Percentiles rank a stretch among this genome's conserved stretches.
These are phyloP conservation scores for Tulasnella sp. DNA, from an alignment of 768 basidiomycete genomes.

Conservation along the genomic window DNA sequence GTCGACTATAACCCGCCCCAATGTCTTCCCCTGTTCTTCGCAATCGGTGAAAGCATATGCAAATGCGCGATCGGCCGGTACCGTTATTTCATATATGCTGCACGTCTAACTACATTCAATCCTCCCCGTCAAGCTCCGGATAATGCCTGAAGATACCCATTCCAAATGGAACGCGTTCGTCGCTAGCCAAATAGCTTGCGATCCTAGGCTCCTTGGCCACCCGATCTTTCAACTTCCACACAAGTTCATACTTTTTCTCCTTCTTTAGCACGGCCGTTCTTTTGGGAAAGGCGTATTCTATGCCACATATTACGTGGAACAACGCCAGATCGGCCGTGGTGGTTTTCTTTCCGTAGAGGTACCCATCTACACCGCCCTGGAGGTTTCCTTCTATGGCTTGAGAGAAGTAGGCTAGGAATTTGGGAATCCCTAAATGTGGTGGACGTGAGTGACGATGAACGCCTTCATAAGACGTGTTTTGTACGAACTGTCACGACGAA, in stretches of 20 bases:
- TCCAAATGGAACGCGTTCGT: conserved; percentile 29
- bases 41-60: too few species aligned
- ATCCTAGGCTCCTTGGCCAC: conserved; percentile 31
- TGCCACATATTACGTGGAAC: conserved; percentile 35
- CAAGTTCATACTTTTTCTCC: conserved; percentile 27
- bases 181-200: conserved; percentile 34
- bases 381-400: conserved; percentile 28
- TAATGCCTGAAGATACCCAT: conserved; percentile 36
- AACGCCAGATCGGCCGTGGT: conserved; percentile 40
- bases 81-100: too few species aligned
- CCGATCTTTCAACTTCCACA: conserved; percentile 32
- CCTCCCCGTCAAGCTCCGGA: conserved; percentile 35
- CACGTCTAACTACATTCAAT: conserved; percentile 14
- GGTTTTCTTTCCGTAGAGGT: conserved; percentile 30
- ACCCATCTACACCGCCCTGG: conserved; percentile 10
- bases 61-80: too few species aligned
- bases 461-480: not conserved
- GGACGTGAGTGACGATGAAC: conserved; percentile 18
- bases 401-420: conserved; percentile 37
- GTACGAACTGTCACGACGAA: conserved; percentile 27
- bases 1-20: too few species aligned
- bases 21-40: too few species aligned
- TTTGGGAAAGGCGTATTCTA: conserved; percentile 35
- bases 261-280: conserved; percentile 27
- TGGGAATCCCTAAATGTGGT: conserved; percentile 27